Evolutionary conservation across 2,329 filamentous ascomycete species (phyloP).

Genomic region (Beauveria sp.): DNA sequence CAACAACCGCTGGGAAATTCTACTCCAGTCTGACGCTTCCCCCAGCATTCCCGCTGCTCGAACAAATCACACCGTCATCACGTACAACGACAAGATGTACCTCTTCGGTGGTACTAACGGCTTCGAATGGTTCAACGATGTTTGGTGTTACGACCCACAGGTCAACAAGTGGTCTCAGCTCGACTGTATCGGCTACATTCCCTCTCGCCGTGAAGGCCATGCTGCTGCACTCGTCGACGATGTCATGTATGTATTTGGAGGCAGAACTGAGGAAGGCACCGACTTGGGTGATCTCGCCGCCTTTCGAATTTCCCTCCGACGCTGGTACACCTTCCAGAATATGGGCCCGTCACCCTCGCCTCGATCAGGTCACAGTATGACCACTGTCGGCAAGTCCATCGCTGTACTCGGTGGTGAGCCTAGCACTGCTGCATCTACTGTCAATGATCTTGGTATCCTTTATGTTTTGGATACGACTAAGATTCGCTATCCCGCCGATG

Average conservation of each 20-base stretch:
- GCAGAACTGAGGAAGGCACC: constrained; percentile 84
- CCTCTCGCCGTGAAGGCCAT: constrained; percentile 86
- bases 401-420: constrained; percentile 92
- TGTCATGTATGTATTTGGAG: constrained; percentile 99
- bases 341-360: constrained; percentile 96
- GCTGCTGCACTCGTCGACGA: constrained; percentile 90
- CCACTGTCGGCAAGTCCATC: constrained; percentile 83
- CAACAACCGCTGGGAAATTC: constrained; percentile 86
- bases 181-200: constrained; percentile 97
- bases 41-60: constrained; percentile 67
- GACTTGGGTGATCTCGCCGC: constrained; percentile 92
- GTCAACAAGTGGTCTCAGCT: constrained; percentile 79
- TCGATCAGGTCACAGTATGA: constrained; percentile 96
- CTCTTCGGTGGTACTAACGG: constrained; percentile 98
- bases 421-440: constrained; percentile 73
- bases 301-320: constrained; percentile 62
- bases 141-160: constrained; percentile 89
- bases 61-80: constrained; percentile 91
- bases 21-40: constrained; percentile 58
- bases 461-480: constrained; percentile 94
- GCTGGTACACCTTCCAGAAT: constrained; percentile 99
- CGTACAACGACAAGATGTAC: constrained; percentile 88
- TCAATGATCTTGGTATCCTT: constrained; percentile 77
- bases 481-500: constrained; percentile 89
- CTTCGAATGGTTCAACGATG: constrained; percentile 96